These are phyloP conservation scores for Rhododendron henanense DNA, from an alignment of 148 eudicot genomes.

Conservation along the genomic window DNA sequence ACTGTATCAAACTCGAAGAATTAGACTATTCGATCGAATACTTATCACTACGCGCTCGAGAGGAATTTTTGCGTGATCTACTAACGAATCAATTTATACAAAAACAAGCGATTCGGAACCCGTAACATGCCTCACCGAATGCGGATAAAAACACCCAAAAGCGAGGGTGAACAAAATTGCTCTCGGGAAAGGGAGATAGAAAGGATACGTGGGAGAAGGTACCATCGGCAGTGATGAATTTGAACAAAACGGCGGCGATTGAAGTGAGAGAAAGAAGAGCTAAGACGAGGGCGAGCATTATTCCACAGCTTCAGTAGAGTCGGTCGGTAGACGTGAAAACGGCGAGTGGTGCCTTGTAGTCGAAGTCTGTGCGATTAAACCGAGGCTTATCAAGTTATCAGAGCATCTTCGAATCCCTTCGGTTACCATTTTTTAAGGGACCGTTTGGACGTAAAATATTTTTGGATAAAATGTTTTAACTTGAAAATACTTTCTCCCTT, in stretches of 20 bases:
- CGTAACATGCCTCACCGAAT: neutral
- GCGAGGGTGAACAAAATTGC: neutral
- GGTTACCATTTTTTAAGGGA: too few species aligned
- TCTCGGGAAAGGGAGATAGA: neutral
- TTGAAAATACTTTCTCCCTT: too few species aligned
- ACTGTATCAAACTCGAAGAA: too few species aligned
- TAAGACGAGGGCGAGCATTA: constrained; percentile 28
- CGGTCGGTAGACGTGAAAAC: neutral
- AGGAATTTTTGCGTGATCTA: neutral
- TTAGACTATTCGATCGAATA: neutral
- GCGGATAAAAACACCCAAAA: neutral
- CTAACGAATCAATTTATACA: neutral
- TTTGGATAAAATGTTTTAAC: too few species aligned
- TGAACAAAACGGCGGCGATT: constrained; percentile 32
- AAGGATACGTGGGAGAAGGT: neutral
- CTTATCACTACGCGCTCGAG: neutral
- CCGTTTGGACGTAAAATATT: too few species aligned
- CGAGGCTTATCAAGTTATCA: neutral
- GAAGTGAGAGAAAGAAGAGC: constrained; percentile 23
- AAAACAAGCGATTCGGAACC: neutral
- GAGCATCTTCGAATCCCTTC: neutral
- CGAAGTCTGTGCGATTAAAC: neutral
- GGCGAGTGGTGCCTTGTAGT: neutral
- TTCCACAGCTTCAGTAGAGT: neutral
- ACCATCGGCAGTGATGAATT: constrained; percentile 61